Evolutionary conservation across 2,329 filamentous ascomycete genomes (phyloP), one percentile per base, ranked within the genome.

Genomic region (Aspergillus thermomutatus): DNA sequence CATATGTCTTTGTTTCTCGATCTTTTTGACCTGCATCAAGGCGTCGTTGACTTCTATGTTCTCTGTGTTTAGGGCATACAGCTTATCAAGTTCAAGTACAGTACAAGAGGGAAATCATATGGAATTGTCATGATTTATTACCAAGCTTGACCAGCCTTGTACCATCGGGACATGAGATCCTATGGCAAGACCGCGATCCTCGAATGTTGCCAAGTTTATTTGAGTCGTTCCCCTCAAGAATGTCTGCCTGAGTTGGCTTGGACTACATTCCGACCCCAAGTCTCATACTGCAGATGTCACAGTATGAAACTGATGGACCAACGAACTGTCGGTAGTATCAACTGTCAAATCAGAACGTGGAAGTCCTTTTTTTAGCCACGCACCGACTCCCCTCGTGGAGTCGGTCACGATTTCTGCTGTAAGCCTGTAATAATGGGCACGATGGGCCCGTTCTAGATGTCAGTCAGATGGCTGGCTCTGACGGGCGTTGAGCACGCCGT

Each of bases 21-120:
- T 59, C 55, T 46, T 23, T 49, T 52, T 49, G 53, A 56, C 56
- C 50, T 62, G 59, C 62, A 62, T 62, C 40, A 50, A 63, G 61
- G 60, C 62, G 63, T 61, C 57, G 52, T 57, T 54, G 58, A 57
- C 11, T 31, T 11, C 21, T 28, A 7, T 11, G 19, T 28, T 34
- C 8, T 49, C 21, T 37, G 11, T 50, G 3, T 31, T 21, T 14
- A 21, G 25, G 51, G 41, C 14, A 34, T 53, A 53, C 41, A 53
- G 43, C 43, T 10, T 46, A 31, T 48, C n/a, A 5, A 53, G 27
- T 34, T 21, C 34, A 50, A 17, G 48, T 23, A 43, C 34, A 41
- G 50, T 41, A 52, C 37, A 37, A 11, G 23, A 25, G 25, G 37
- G 11, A 53, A 53, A 53, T 45, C 23, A n/a, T 31, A 53, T 34